These are phyloP conservation scores for Gardenia jasminoides DNA, from an alignment of 257 asterid species.

Conservation along the genomic window DNA sequence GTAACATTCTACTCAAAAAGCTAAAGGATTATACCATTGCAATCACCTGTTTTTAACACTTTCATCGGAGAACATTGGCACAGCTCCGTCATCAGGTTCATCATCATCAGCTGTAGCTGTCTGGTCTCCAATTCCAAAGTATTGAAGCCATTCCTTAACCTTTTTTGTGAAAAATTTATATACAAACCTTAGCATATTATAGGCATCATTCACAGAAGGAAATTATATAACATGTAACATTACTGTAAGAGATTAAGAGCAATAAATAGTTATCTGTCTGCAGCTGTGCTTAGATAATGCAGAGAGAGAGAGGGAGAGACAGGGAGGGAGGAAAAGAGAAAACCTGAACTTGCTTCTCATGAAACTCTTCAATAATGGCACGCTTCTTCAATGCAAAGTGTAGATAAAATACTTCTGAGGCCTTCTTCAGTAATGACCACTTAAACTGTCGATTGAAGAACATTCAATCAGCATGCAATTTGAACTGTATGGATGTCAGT, in stretches of 20 bases:
- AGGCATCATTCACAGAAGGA: conserved; percentile 1
- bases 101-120: conserved; percentile 75
- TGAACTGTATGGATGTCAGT: too few relatives aligned
- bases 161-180: conserved; percentile 14
- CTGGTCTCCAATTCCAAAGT: conserved; percentile 86
- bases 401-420: conserved; percentile 84
- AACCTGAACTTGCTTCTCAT: conserved; percentile 96
- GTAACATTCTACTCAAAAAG: too few relatives aligned
- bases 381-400: conserved; percentile 86
- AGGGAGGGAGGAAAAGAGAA: too few relatives aligned
- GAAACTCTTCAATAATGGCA: conserved; percentile 79
- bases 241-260: too few relatives aligned
- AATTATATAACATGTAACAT: not conserved
- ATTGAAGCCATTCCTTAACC: conserved; percentile 98
- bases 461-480: too few relatives aligned
- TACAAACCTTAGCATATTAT: too few relatives aligned
- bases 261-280: too few relatives aligned
- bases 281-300: too few relatives aligned
- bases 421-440: conserved; percentile 82
- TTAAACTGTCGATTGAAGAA: conserved; percentile 47
- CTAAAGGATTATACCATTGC: conserved; percentile 10
- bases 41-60: conserved; percentile 74
- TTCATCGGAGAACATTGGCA: conserved; percentile 63
- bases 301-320: too few relatives aligned
- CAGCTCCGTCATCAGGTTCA: conserved; percentile 75